phyloP scores from a whole-genome alignment of 2,329 filamentous ascomycete species.

The Akanthomyces muscarius region DNA sequence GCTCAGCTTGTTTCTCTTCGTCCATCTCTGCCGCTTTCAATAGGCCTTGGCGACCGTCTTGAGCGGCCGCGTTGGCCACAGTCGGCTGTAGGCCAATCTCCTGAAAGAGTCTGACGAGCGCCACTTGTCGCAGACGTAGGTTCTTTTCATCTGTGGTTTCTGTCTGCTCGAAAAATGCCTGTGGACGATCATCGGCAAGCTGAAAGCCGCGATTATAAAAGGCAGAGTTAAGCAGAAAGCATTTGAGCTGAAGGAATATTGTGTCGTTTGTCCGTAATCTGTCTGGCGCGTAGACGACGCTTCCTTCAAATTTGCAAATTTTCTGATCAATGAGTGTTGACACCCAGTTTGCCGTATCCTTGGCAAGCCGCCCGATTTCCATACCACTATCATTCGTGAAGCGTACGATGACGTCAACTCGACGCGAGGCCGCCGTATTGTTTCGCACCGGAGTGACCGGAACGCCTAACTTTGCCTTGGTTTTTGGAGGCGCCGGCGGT shows the following conservation, averaged over 20 bases:
- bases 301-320: conserved; percentile 80
- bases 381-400: conserved; percentile 77
- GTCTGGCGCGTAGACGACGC: conserved; percentile 86
- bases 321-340: conserved; percentile 88
- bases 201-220: conserved; percentile 63
- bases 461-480: conserved; percentile 39
- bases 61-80: conserved; percentile 68
- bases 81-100: conserved; percentile 81
- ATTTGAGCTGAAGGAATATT: conserved; percentile 82
- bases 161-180: conserved; percentile 74
- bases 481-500: conserved; percentile 46
- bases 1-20: conserved; percentile 66
- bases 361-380: conserved; percentile 82
- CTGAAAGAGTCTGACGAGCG: conserved; percentile 81
- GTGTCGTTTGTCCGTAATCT: conserved; percentile 85
- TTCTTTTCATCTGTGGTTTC: conserved; percentile 83
- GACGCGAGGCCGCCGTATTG: conserved; percentile 54
- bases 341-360: conserved; percentile 86
- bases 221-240: conserved; percentile 68
- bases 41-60: conserved; percentile 77
- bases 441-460: conserved; percentile 32
- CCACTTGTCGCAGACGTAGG: conserved; percentile 78
- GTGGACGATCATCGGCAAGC: conserved; percentile 64
- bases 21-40: conserved; percentile 84
- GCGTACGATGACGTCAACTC: conserved; percentile 82